These are phyloP conservation scores for Rhododendron henanense DNA, from an alignment of 148 eudicot genomes.

Conservation along the genomic window DNA sequence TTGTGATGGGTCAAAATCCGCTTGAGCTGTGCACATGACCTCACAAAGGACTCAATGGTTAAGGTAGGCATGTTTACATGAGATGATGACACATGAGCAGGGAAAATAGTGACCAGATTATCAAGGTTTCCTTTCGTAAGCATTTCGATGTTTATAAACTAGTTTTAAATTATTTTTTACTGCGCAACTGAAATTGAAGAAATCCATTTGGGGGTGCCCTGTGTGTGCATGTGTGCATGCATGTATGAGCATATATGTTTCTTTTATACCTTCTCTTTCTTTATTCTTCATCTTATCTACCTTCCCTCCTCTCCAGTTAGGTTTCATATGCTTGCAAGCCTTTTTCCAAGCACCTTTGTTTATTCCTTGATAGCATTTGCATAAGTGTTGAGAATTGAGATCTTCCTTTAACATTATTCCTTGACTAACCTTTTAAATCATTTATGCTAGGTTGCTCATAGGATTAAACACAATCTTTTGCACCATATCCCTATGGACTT, in stretches of 20 bases:
- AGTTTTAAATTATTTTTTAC: not conserved
- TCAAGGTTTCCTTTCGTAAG: not conserved
- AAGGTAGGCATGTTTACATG: not conserved
- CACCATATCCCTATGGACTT: not conserved
- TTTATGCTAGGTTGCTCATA: not conserved
- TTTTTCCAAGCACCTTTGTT: not conserved
- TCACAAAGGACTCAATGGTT: not conserved
- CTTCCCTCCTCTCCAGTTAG: not conserved
- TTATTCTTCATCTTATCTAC: not conserved
- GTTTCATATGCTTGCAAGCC: constrained; percentile 4
- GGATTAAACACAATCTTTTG: not conserved
- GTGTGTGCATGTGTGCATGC: not conserved
- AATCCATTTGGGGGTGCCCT: not conserved
- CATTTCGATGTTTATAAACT: not conserved
- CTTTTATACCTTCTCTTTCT: not conserved
- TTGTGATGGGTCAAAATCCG: not conserved
- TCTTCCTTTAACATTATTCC: not conserved
- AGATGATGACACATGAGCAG: not conserved
- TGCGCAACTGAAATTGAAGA: not conserved
- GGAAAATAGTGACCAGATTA: not conserved
- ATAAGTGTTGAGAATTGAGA: not conserved
- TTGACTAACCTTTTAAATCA: not conserved
- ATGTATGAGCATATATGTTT: not conserved
- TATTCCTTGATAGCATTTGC: not conserved
- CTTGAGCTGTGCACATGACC: not conserved